Percentiles rank a stretch among this genome's conserved stretches.
Evolutionary conservation across 2,329 filamentous ascomycete species (phyloP).

Genomic region (Arthroderma sp.): DNA sequence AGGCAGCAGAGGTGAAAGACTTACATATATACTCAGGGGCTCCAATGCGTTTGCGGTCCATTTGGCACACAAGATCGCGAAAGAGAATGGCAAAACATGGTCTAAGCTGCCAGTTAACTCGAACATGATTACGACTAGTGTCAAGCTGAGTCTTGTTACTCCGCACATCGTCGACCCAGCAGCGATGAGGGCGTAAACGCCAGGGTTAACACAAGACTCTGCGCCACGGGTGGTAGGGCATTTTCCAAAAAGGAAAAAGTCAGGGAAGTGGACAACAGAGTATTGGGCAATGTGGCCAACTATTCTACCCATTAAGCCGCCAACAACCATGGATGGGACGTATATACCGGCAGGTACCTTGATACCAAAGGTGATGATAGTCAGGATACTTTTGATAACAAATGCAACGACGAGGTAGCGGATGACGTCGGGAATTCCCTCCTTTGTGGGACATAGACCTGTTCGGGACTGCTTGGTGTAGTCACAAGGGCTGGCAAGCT

Average conservation of each 20-base stretch:
- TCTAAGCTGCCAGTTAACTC: slow-evolving; percentile 90
- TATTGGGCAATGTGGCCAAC: slow-evolving; percentile 79
- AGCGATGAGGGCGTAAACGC: slow-evolving; percentile 90
- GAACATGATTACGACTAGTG: slow-evolving; percentile 86
- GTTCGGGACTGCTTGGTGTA: slow-evolving; percentile 48
- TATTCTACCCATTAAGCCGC: slow-evolving; percentile 77
- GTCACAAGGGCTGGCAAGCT: slow-evolving; percentile 79
- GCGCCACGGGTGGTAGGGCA: slow-evolving; percentile 56
- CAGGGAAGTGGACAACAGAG: slow-evolving; percentile 58
- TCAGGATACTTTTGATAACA: slow-evolving; percentile 77
- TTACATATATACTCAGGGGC: slow-evolving; percentile 79
- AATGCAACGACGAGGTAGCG: slow-evolving; percentile 62
- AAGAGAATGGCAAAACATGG: slow-evolving; percentile 86
- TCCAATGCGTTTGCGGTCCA: slow-evolving; percentile 96
- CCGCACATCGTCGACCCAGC: slow-evolving; percentile 97
- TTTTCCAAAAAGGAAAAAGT: slow-evolving; percentile 57
- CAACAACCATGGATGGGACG: slow-evolving; percentile 96
- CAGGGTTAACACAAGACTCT: slow-evolving; percentile 80
- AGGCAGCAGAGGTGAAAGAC: slow-evolving; percentile 16
- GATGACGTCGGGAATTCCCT: slow-evolving; percentile 69
- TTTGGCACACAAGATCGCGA: slow-evolving; percentile 87
- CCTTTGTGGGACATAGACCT: slow-evolving; percentile 63
- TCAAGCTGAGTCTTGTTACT: slow-evolving; percentile 84
- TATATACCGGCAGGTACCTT: slow-evolving; percentile 97
- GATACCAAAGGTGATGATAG: slow-evolving; percentile 84